These are phyloP conservation scores for Apium graveolens DNA, from an alignment of 129 eudicot genomes.

Conservation along the genomic window DNA sequence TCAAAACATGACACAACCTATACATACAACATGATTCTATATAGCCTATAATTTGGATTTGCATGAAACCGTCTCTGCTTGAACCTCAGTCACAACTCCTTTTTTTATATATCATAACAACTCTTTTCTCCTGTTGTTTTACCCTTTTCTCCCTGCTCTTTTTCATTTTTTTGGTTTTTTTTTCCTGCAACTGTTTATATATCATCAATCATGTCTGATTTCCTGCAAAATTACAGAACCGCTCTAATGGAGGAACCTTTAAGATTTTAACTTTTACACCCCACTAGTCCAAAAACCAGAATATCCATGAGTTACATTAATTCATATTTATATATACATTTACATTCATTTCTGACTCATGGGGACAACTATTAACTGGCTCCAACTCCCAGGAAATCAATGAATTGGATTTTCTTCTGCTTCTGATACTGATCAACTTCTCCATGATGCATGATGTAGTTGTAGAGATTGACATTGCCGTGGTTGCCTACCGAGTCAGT, in stretches of 20 bases:
- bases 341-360: background rate
- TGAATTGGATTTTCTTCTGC: constrained; percentile 18
- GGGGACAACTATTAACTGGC: constrained; percentile 12
- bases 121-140: background rate
- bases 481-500: constrained; percentile 27
- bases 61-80: background rate
- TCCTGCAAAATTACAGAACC: background rate
- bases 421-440: constrained; percentile 10
- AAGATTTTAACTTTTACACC: background rate
- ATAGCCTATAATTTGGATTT: background rate
- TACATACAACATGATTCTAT: background rate
- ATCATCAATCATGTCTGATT: background rate
- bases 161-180: background rate
- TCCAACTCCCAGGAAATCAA: constrained; percentile 54
- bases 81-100: background rate
- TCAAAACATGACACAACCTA: background rate
- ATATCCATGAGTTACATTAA: background rate
- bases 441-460: background rate
- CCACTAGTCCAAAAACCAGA: background rate
- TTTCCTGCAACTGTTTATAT: background rate
- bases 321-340: background rate
- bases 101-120: constrained; percentile 1
- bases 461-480: background rate
- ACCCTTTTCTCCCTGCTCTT: constrained; percentile 1
- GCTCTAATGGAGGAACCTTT: background rate